phyloP scores from a whole-genome alignment of 768 basidiomycete species.

The Grammothele lineata region DNA sequence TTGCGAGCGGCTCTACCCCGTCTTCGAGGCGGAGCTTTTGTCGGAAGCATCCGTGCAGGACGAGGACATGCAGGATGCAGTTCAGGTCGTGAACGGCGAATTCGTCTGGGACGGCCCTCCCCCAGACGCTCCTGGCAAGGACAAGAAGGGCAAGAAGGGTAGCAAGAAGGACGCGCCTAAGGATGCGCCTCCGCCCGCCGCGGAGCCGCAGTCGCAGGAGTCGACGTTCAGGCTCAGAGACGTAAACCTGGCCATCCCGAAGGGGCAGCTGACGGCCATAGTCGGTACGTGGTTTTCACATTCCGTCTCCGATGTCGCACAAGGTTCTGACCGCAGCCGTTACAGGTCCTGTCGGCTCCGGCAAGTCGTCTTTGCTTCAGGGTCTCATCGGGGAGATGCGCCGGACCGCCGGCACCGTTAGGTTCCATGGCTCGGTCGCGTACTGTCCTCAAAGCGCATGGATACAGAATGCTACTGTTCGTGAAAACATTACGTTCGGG shows the following conservation, averaged over 20 bases:
- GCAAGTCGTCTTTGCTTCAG: conserved; percentile 68
- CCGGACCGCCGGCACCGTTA: conserved; percentile 54
- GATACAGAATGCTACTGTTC: conserved; percentile 89
- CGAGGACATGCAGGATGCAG: conserved; percentile 50
- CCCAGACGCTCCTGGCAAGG: conserved; percentile 37
- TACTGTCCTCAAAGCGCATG: conserved; percentile 89
- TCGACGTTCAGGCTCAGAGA: conserved; percentile 61
- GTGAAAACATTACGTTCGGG: conserved; percentile 90
- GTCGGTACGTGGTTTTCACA: conserved; percentile 46
- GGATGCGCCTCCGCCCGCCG: conserved; percentile 10
- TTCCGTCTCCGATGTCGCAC: not conserved
- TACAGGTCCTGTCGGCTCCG: conserved; percentile 56
- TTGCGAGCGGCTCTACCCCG: conserved; percentile 64
- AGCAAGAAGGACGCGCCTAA: conserved; percentile 7
- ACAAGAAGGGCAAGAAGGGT: conserved; percentile 32
- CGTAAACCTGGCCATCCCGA: conserved; percentile 63
- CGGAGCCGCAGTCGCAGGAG: conserved; percentile 30
- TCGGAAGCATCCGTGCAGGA: conserved; percentile 56
- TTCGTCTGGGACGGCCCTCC: conserved; percentile 72
- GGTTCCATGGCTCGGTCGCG: conserved; percentile 70
- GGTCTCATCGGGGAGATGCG: conserved; percentile 85
- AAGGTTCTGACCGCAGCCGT: not conserved
- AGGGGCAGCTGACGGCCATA: conserved; percentile 77
- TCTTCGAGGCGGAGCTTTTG: conserved; percentile 81
- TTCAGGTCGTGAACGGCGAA: conserved; percentile 57